phyloP scores from a whole-genome alignment of 2,329 filamentous ascomycete genomes.

The Cytospora mali region DNA sequence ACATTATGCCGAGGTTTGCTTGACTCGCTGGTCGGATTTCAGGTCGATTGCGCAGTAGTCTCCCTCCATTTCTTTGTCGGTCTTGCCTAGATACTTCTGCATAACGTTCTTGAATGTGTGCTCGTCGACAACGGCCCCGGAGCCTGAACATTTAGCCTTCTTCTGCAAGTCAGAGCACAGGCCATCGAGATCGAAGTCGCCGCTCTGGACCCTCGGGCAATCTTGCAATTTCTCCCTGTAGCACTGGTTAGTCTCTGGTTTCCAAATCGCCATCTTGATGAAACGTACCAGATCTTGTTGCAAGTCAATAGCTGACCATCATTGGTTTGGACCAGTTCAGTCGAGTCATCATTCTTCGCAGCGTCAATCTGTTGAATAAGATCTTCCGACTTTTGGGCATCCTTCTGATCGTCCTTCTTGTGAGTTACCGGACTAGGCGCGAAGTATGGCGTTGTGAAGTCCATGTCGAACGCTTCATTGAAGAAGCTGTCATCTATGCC shows the following conservation, averaged over 20 bases:
- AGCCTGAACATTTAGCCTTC: constrained; percentile 94
- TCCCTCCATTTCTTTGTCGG: constrained; percentile 23
- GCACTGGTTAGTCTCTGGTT: constrained; percentile 43
- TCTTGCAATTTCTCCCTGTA: constrained; percentile 85
- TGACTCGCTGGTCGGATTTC: not conserved
- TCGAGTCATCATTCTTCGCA: constrained; percentile 66
- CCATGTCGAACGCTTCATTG: constrained; percentile 78
- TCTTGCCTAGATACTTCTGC: constrained; percentile 60
- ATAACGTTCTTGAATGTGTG: constrained; percentile 83
- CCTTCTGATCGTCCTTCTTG: constrained; percentile 51
- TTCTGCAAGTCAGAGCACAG: constrained; percentile 91
- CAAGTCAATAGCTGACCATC: constrained; percentile 72
- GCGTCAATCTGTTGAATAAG: constrained; percentile 79
- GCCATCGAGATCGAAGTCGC: constrained; percentile 90
- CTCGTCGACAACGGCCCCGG: constrained; percentile 85
- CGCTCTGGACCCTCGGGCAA: constrained; percentile 84
- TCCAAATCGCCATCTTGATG: too few species aligned
- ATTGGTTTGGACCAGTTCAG: constrained; percentile 56
- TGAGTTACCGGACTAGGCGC: constrained; percentile 51
- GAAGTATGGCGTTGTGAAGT: constrained; percentile 83
- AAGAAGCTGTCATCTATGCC: constrained; percentile 72
- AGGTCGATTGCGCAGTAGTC: constrained; percentile 1
- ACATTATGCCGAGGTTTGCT: not conserved
- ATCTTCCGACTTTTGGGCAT: constrained; percentile 42
- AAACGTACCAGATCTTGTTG: constrained; percentile 86